Evolutionary conservation across 208 protist species (phyloP), one percentile per base, ranked within the genome.

Genomic region (Crithidia thermophila): DNA sequence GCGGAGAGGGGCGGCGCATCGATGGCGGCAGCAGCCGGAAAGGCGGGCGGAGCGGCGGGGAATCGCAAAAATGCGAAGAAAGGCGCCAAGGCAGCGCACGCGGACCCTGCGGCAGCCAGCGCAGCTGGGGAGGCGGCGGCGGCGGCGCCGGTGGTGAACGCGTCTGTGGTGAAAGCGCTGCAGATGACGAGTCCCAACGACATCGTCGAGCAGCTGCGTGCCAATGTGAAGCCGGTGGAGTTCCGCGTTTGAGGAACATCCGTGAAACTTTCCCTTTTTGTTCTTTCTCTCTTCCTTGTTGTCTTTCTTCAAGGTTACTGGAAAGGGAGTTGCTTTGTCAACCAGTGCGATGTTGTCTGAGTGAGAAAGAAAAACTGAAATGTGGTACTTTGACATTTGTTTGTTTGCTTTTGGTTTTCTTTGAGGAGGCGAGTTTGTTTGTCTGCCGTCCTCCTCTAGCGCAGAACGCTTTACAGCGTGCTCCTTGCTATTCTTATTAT

Each of bases 201-300:
- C 14, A 33, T 90, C 3, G 77, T 93, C 27, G 84, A 90, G 58
- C 87, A 93, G 65, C 67, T 93, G 4, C 81, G 87, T 8, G 79
- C 67, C n/a, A 86, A 90, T 52, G 65, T 79, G 23, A 90, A 88
- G 67, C 67, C 72, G 1, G 23, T 56, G 20, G 52, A 66, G 14
- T 33, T 72, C 23, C 51, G 33, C 21, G 1, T 60, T 31, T 62
- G 36, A 65, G n/a, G 21, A 25, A 14, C 39, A 14, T 43, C 33
- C 23, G 52, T 28, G 34, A 33, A 23, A 18, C 20, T 8, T 14
- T 33, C 40, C 39, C 16, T 61, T 0, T 25, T 27, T 45, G 31
- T 43, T 47, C 47, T 30, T n/a, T 21, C 43, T 57, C 47, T 58
- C 36, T 57, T 47, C 30, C 42, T 59, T 25, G 11, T 40, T 50